Evolutionary conservation across 179 eudicot species (phyloP), one percentile per base, ranked within the genome.

Genomic region (Carnegiea gigantea): DNA sequence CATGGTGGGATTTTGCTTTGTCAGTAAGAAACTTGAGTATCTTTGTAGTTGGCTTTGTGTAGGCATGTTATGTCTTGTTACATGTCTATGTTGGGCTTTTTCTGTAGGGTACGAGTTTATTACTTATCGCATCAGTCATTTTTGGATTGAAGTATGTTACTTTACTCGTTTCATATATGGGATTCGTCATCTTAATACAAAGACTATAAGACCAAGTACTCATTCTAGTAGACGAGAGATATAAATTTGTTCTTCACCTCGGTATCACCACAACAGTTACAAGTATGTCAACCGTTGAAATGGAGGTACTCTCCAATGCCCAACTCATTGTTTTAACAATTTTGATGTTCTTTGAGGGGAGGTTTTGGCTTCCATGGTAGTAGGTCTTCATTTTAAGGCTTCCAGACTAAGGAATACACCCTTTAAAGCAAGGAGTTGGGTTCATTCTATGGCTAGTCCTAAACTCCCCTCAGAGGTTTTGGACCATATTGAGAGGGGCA

Each of bases 201-300:
- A 80, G 74, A 78, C 54, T 59, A 24, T 83, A 17, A 86, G 87
- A 28, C 87, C 88, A 3, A 90, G 89, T 81, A 86, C 83, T 10
- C 20, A 20, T 28, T 43, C 64, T 36, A 74, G 73, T 24, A 59
- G n/a, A 9, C 91, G n/a, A 79, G 84, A 26, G 80, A 87, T 49
- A n/a, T 92, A 23, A 96, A 93, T 57, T 18, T 92, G 75, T 84
- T 92, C 64, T 92, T 92, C 86, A 92, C 92, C 1, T 89, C 93
- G 0, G 97, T 93, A 0, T 90, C 93, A 1, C 96, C 2, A 23
- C 88, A 48, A 90, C 98, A 0, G 93, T 92, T 28, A 91, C 98
- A 5, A 93, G 98, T 83, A 92, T 93, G 95, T 91, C 95, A 46
- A 85, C 93, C 0, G 80, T 93, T 0, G 97, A 91, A 84, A 93